These are phyloP conservation scores for Chalciporus sphaerocephalus DNA, from an alignment of 768 basidiomycete species.

Conservation along the genomic window DNA sequence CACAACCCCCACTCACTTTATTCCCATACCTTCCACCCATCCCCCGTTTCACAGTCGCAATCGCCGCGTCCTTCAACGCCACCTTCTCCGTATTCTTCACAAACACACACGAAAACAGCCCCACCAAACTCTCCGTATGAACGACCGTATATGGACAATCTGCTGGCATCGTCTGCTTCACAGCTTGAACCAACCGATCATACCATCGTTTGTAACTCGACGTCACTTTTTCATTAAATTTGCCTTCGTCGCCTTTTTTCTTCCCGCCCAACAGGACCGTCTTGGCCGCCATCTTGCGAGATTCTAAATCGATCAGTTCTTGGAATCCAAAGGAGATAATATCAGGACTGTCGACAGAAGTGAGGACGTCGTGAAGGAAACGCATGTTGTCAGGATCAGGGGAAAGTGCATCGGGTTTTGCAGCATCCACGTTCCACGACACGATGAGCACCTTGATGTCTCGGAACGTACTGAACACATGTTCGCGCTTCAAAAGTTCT, in stretches of 20 bases:
- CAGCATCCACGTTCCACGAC: conserved; percentile 92
- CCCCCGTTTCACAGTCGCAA: conserved; percentile 86
- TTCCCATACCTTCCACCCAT: conserved; percentile 94
- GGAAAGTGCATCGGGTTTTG: conserved; percentile 69
- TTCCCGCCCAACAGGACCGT: conserved; percentile 75
- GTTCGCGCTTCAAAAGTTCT: conserved; percentile 70
- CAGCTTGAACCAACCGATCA: conserved; percentile 68
- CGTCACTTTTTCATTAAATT: conserved; percentile 74
- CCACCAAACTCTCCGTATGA: conserved; percentile 87
- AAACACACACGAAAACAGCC: conserved; percentile 74
- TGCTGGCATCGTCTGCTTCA: conserved; percentile 69
- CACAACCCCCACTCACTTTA: conserved; percentile 62
- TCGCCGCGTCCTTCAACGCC: conserved; percentile 59
- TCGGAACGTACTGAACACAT: conserved; percentile 74
- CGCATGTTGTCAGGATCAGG: conserved; percentile 66
- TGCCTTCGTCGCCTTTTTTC: conserved; percentile 53
- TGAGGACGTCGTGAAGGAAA: conserved; percentile 77
- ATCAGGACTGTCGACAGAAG: conserved; percentile 72
- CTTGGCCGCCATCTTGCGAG: conserved; percentile 88
- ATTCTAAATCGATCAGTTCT: conserved; percentile 94
- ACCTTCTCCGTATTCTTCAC: conserved; percentile 62
- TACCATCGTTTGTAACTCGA: conserved; percentile 86
- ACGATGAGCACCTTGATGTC: conserved; percentile 73
- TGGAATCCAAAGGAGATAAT: conserved; percentile 94
- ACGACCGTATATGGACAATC: conserved; percentile 74